Evolutionary conservation across 2,329 filamentous ascomycete species (phyloP).

Genomic region (Purpureocillium takamizusanense): DNA sequence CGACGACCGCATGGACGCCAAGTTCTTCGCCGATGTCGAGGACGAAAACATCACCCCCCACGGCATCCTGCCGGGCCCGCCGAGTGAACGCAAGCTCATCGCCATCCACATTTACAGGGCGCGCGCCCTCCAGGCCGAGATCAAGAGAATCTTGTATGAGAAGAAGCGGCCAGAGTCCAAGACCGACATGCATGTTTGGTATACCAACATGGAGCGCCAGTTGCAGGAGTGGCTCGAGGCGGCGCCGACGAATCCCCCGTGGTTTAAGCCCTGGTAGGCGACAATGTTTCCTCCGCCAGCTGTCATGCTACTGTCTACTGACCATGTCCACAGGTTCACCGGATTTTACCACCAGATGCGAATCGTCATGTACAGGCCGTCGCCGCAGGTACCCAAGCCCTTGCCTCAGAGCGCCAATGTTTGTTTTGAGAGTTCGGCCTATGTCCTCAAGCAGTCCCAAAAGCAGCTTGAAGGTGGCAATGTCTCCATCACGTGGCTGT

Average conservation of each 20-base stretch:
- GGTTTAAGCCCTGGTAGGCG: constrained; percentile 73
- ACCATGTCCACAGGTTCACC: constrained; percentile 42
- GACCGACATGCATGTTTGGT: constrained; percentile 81
- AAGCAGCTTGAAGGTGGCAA: constrained; percentile 68
- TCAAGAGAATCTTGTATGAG: constrained; percentile 77
- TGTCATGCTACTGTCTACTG: neutral
- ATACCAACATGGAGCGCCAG: constrained; percentile 67
- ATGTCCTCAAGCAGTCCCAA: constrained; percentile 72
- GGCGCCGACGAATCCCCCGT: constrained; percentile 58
- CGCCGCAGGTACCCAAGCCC: constrained; percentile 82
- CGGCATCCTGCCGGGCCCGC: constrained; percentile 63
- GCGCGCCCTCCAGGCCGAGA: constrained; percentile 79
- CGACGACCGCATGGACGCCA: constrained; percentile 75
- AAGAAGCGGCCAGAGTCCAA: constrained; percentile 69
- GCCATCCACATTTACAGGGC: constrained; percentile 92
- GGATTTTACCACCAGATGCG: constrained; percentile 78
- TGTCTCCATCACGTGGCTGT: constrained; percentile 89
- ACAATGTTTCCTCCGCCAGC: neutral
- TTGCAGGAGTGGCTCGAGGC: constrained; percentile 71
- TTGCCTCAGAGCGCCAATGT: constrained; percentile 67
- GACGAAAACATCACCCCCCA: constrained; percentile 74
- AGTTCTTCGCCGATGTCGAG: constrained; percentile 73
- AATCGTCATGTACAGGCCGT: constrained; percentile 80
- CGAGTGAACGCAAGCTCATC: constrained; percentile 75
- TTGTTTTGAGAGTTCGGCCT: constrained; percentile 75